Evolutionary conservation across 1,139 yeast genomes (phyloP), one percentile per base, ranked within the genome.

Genomic region (Kurtzmaniella quercitrusa): DNA sequence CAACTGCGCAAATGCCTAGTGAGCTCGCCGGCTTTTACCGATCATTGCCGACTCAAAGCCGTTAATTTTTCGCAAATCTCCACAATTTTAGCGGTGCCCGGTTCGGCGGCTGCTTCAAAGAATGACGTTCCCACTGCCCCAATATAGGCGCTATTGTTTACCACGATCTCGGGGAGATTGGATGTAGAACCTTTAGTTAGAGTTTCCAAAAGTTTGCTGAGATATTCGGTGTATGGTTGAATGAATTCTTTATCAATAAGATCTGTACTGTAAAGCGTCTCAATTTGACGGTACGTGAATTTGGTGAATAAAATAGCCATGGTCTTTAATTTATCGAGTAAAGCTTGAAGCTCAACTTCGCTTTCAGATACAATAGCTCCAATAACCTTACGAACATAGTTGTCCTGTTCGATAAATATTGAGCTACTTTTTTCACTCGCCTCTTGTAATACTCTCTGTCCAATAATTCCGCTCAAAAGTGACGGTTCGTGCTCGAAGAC

Each of bases 311-410:
- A 44, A 39, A 65, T 54, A 2, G 66, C 66, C n/a, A 65, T 42
- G 1, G 70, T 55, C 39, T 64, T 66, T 41, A 67, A 48, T 43
- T 65, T 65, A 38, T 59, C 61, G 20, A 66, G 47, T 12, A 60
- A 41, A 22, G 50, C 46, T 8, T 38, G 38, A 8, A 50, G 45
- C 5, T 51, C 21, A 3, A 19, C n/a, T 19, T 34, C 37, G 19
- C 9, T 34, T 12, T 34, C 17, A 34, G 19, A 19, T 19, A 20
- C 22, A 19, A 19, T 15, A 18, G 23, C 22, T 18, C 9, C 6
- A 9, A 34, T 18, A 12, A 34, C 20, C 8, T 34, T 15, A 3
- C 15, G 2, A n/a, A 19, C 20, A 11, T 12, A 7, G 7, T 20
- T 19, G 5, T 23, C 8, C 12, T 34, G 16, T n/a, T 19, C 16